Conservation (phyloP, 768 basidiomycete species). For the Phylloporus scabripes region DNA sequence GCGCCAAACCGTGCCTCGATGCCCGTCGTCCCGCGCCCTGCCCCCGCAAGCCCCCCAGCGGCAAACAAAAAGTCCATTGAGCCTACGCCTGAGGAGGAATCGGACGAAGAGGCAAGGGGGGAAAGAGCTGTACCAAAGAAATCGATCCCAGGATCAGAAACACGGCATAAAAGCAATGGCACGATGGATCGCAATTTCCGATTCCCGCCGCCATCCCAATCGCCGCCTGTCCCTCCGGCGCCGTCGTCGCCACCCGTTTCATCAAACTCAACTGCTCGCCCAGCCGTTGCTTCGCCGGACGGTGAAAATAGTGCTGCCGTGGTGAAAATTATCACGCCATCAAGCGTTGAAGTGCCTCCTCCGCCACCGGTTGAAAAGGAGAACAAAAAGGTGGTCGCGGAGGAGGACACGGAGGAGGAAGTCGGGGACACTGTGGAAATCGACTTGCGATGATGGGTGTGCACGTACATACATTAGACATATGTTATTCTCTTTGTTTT, state of each 20-base stretch:
- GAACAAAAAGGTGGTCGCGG: conserved; percentile 36
- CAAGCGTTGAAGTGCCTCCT: conserved; percentile 70
- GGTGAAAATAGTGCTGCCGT: conserved; percentile 6
- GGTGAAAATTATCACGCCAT: conserved; percentile 45
- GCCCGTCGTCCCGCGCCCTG: conserved; percentile 49
- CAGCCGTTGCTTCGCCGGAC: not conserved
- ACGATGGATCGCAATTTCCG: conserved; percentile 77
- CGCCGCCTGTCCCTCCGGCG: conserved; percentile 7
- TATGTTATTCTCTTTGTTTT: conserved; percentile 7
- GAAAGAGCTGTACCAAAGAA: conserved; percentile 25
- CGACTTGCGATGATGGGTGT: conserved; percentile 38
- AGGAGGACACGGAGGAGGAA: conserved; percentile 64
- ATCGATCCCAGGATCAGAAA: conserved; percentile 8
- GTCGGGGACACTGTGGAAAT: conserved; percentile 78
- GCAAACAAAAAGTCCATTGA: conserved; percentile 37
- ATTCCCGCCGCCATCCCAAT: conserved; percentile 44
- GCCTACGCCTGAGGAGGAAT: conserved; percentile 48
- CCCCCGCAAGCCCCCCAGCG: conserved; percentile 39
- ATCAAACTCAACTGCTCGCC: conserved; percentile 17
- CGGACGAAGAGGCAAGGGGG: conserved; percentile 31
- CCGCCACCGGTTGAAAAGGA: conserved; percentile 80
- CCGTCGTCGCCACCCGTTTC: conserved; percentile 2
- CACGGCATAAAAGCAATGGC: conserved; percentile 48
- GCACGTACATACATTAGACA: not conserved
- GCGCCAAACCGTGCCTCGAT: conserved; percentile 60